Evolutionary conservation across 2,329 filamentous ascomycete species (phyloP).

Genomic region (Fusarium zealandicum): DNA sequence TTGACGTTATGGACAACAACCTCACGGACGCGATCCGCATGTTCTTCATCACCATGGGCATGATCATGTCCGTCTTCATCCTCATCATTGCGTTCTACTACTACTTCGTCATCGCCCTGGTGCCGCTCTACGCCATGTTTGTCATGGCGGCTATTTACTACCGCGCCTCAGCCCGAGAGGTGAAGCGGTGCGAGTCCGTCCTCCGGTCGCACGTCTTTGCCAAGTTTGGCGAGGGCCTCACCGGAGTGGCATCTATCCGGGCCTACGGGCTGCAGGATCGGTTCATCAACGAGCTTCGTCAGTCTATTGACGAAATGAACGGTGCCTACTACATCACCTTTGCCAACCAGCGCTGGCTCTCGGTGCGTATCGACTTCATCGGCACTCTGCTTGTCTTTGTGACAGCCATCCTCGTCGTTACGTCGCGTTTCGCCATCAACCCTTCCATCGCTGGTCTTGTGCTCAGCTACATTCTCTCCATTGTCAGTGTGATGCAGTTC

Average conservation of each 20-base stretch:
- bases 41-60: constrained; percentile 85
- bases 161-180: constrained; percentile 86
- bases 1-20: constrained; percentile 96
- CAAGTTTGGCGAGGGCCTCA: constrained; percentile 88
- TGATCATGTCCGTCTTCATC: constrained; percentile 83
- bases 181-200: constrained; percentile 92
- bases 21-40: constrained; percentile 89
- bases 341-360: constrained; percentile 93
- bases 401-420: constrained; percentile 89
- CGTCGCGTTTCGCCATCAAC: constrained; percentile 82
- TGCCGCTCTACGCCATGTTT: constrained; percentile 76
- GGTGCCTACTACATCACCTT: constrained; percentile 94
- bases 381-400: constrained; percentile 86
- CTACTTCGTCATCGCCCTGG: constrained; percentile 74
- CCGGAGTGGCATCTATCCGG: constrained; percentile 82
- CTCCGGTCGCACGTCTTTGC: constrained; percentile 88
- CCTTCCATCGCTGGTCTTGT: constrained; percentile 89
- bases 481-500: constrained; percentile 96
- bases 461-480: constrained; percentile 89
- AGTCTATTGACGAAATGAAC: constrained; percentile 89
- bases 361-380: constrained; percentile 82
- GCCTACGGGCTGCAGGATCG: constrained; percentile 84
- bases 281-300: constrained; percentile 74
- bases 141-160: constrained; percentile 87
- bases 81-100: constrained; percentile 96